Evolutionary conservation across 768 basidiomycete species (phyloP).

Genomic region (Collybia sordida): DNA sequence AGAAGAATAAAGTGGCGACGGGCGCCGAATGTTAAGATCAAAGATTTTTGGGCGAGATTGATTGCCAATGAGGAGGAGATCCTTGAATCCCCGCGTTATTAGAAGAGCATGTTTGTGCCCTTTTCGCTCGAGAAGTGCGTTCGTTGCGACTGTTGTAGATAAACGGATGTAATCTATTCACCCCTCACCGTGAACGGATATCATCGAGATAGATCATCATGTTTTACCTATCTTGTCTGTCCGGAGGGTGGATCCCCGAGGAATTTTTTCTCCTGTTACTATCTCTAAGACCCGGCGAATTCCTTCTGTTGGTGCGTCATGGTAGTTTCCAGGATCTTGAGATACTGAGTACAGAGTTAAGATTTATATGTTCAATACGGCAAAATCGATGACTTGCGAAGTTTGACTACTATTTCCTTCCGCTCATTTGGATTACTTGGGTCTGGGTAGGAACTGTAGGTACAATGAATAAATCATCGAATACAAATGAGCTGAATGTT

Average conservation of each 20-base stretch:
- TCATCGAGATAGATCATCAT: slow-evolving; percentile 11
- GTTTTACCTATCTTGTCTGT: slow-evolving; percentile 76
- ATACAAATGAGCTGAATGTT: background rate
- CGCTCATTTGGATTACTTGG: slow-evolving; percentile 56
- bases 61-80: slow-evolving; percentile 91
- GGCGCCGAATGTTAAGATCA: slow-evolving; percentile 85
- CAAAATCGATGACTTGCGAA: slow-evolving; percentile 48
- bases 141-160: slow-evolving; percentile 95
- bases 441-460: slow-evolving; percentile 71
- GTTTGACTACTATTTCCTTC: slow-evolving; percentile 88
- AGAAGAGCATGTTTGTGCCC: slow-evolving; percentile 89
- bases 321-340: slow-evolving; percentile 84
- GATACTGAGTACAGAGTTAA: slow-evolving; percentile 55
- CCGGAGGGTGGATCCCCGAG: slow-evolving; percentile 62
- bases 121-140: slow-evolving; percentile 92
- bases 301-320: slow-evolving; percentile 93
- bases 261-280: slow-evolving; percentile 66
- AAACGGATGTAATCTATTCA: slow-evolving; percentile 81
- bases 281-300: slow-evolving; percentile 84
- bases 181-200: slow-evolving; percentile 1
- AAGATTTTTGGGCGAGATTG: slow-evolving; percentile 95
- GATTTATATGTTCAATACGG: background rate
- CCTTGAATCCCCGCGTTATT: slow-evolving; percentile 90
- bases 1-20: slow-evolving; percentile 70
- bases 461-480: background rate